Conservation (phyloP, 2,329 filamentous ascomycete species). For the Tricladium varicosporioides region DNA sequence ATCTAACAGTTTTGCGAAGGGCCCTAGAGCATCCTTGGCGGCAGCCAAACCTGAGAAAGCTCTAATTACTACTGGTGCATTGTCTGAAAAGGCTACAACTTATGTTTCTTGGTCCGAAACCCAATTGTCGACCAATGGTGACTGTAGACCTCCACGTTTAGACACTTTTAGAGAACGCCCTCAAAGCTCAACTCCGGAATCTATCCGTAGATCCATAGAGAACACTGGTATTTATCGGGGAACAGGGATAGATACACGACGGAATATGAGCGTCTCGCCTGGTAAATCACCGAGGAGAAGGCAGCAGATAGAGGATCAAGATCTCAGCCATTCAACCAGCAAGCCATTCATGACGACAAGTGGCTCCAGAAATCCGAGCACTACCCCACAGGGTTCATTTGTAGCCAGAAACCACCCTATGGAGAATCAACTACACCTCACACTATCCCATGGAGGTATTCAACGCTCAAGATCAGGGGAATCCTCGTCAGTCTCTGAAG, state of each 20-base stretch:
- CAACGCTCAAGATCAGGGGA: too few species aligned
- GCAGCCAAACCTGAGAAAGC: background rate
- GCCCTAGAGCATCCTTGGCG: background rate
- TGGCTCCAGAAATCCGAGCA: background rate
- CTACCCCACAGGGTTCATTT: too few species aligned
- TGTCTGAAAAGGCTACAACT: slow-evolving; percentile 18
- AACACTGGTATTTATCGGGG: slow-evolving; percentile 28
- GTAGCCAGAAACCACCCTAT: too few species aligned
- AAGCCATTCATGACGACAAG: too few species aligned
- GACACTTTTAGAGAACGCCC: background rate
- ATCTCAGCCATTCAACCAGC: too few species aligned
- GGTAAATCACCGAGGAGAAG: too few species aligned
- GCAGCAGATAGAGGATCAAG: too few species aligned
- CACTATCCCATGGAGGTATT: too few species aligned
- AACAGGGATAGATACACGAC: slow-evolving; percentile 23
- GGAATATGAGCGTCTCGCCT: too few species aligned
- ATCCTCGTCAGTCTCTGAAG: background rate
- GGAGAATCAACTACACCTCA: too few species aligned
- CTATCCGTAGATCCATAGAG: slow-evolving; percentile 23
- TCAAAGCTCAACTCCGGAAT: slow-evolving; percentile 25
- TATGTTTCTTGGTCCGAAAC: slow-evolving; percentile 30
- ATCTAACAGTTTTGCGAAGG: background rate
- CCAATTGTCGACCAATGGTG: slow-evolving; percentile 17
- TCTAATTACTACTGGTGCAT: slow-evolving; percentile 5
- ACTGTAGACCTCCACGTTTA: background rate